Evolutionary conservation across 176 grass and related monocot species (phyloP), one percentile per base, ranked within the genome.

Genomic region (Areca catechu): DNA sequence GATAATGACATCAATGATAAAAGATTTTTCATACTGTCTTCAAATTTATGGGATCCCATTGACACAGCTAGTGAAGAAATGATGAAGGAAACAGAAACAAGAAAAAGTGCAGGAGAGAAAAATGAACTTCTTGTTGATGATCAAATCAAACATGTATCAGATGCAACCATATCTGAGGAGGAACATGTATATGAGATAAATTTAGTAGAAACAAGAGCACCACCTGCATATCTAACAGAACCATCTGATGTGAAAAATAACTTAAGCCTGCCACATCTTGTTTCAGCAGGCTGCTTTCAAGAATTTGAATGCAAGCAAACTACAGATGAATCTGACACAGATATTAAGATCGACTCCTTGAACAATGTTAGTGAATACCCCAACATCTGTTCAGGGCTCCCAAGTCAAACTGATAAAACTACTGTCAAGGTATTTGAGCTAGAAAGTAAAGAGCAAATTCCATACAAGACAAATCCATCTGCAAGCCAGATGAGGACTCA

Each of bases 161-260:
- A 66, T 66, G 49, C 22, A 66, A 53, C 23, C 22, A 52, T 52
- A 12, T 52, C 25, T 20, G 29, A 69, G 19, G 25, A 57, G 29
- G 67, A 48, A 58, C 18, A 21, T 15, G 34, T 3, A 49, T 15
- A 15, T 48, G 24, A 57, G 28, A 22, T 57, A 57, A 18, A 57
- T 57, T 57, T 57, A 57, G 53, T 49, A 10, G 67, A 49, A 70
- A 15, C 18, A 24, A 16, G 10, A 24, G 14, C 15, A 16, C 37
- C 15, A 58, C 15, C 18, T 69, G 16, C 29, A 6, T 7, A 19
- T 22, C 28, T 23, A 15, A 6, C 10, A 69, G 66, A 57, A 56
- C 9, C 6, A 57, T 17, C 5, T 24, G 19, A 57, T 52, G 16
- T 22, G 10, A 24, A 14, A 25, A 22, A 47, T 4, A 58, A 25